These are phyloP conservation scores for Geranium rotundifolium DNA, from an alignment of 345 rosid species.

Conservation along the genomic window DNA sequence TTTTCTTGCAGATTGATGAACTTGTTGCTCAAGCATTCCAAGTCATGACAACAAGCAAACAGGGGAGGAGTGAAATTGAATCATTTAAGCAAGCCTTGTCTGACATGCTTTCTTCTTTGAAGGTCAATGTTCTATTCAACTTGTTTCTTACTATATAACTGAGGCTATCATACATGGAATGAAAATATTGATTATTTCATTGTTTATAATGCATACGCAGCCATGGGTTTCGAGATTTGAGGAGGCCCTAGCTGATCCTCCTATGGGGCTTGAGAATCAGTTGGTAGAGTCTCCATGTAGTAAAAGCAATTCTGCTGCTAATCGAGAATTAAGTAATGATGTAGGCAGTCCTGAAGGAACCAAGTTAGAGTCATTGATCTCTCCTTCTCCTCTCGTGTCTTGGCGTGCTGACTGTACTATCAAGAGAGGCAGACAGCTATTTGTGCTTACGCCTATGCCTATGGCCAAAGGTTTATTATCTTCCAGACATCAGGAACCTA, in stretches of 20 bases:
- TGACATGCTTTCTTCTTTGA: constrained; percentile 45
- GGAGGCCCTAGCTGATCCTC: constrained; percentile 22
- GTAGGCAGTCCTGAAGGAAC: constrained; percentile 56
- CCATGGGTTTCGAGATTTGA: constrained; percentile 73
- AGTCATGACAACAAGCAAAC: constrained; percentile 24
- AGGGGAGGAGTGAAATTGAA: constrained; percentile 50
- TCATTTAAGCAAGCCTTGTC: constrained; percentile 45
- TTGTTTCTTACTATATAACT: background rate
- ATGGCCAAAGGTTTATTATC: constrained; percentile 37
- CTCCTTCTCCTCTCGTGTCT: constrained; percentile 88
- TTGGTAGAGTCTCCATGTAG: constrained; percentile 14
- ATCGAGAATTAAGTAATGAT: too few species aligned
- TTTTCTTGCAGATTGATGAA: constrained; percentile 58
- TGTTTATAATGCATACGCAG: constrained; percentile 26
- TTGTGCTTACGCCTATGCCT: constrained; percentile 77
- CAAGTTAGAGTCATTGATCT: constrained; percentile 40
- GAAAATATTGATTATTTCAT: background rate
- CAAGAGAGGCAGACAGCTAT: constrained; percentile 64
- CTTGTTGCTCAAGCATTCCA: constrained; percentile 61
- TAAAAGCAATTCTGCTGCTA: too few species aligned
- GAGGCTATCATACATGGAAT: background rate
- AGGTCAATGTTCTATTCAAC: constrained; percentile 30
- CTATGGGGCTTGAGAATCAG: constrained; percentile 14
- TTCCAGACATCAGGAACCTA: constrained; percentile 27
- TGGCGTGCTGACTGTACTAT: constrained; percentile 60